These are phyloP conservation scores for Vigna unguiculata DNA, from an alignment of 306 rosid species.

Conservation along the genomic window DNA sequence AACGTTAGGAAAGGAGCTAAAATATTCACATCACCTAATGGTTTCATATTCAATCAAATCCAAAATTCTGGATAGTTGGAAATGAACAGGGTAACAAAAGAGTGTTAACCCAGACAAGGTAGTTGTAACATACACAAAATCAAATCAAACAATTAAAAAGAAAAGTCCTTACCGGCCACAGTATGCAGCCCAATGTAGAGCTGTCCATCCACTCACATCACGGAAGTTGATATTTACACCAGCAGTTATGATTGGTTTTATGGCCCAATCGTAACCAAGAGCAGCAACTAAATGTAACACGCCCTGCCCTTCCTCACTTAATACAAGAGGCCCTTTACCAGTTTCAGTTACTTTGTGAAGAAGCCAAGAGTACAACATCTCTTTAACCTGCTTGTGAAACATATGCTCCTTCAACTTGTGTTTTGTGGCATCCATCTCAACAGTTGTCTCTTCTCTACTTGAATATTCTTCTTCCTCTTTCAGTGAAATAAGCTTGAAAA, in stretches of 20 bases:
- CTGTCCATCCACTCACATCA: constrained; percentile 87
- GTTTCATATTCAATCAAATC: constrained; percentile 37
- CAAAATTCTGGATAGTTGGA: constrained; percentile 13
- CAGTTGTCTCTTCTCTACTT: constrained; percentile 50
- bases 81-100: constrained; percentile 7
- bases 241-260: constrained; percentile 69
- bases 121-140: constrained; percentile 7
- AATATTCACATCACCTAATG: constrained; percentile 23
- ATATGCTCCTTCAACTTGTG: constrained; percentile 53
- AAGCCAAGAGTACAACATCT: constrained; percentile 82
- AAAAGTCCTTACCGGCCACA: constrained; percentile 71
- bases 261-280: constrained; percentile 89
- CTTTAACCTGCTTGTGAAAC: constrained; percentile 65
- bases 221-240: constrained; percentile 90
- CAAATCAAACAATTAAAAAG: background rate
- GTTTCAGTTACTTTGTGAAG: constrained; percentile 72
- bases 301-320: constrained; percentile 78
- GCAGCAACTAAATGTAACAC: constrained; percentile 84
- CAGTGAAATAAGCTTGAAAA: constrained; percentile 67
- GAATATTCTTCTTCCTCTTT: constrained; percentile 73
- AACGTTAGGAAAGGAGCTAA: background rate
- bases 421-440: constrained; percentile 50
- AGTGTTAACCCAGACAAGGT: constrained; percentile 14
- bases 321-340: constrained; percentile 79
- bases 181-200: constrained; percentile 93